A percentile compares a stretch with the other conserved stretches of the same genome.
Evolutionary conservation across 257 asterid species (phyloP).

Genomic region (Solanum sitiens): DNA sequence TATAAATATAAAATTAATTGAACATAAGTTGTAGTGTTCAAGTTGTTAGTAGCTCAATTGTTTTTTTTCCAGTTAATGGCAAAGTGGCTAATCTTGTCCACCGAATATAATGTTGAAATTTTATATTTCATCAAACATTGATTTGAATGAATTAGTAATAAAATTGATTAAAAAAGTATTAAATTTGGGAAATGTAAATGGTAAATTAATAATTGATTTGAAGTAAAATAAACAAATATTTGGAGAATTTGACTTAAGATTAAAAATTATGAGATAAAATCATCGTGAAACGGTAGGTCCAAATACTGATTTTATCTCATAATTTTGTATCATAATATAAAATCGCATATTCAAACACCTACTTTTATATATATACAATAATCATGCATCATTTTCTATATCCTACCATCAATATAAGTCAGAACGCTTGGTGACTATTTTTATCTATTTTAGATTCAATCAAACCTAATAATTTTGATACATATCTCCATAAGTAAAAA

Average conservation of each 20-base stretch:
- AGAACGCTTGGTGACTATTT: background rate
- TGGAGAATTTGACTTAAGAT: background rate
- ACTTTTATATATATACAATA: too few species aligned
- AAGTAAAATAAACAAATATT: too few species aligned
- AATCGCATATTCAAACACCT: too few species aligned
- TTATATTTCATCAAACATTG: background rate
- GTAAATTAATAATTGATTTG: background rate
- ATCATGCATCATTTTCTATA: background rate
- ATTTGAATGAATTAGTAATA: background rate
- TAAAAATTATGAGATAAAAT: fast-evolving
- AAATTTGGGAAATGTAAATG: too few species aligned
- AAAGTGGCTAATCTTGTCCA: background rate
- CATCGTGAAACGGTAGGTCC: fast-evolving
- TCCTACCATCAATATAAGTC: background rate
- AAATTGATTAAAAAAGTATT: too few species aligned
- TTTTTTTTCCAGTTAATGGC: background rate
- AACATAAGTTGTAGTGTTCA: too few species aligned
- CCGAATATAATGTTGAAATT: too few species aligned
- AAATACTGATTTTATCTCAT: background rate
- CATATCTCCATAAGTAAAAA: background rate
- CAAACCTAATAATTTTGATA: too few species aligned
- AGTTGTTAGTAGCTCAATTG: background rate
- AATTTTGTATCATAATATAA: too few species aligned
- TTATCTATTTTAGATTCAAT: background rate
- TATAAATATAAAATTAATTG: too few species aligned